Evolutionary conservation across 1,284 basidiomycete genomes (phyloP), one percentile per base, ranked within the genome.

Genomic region (Pseudozyma pruni): DNA sequence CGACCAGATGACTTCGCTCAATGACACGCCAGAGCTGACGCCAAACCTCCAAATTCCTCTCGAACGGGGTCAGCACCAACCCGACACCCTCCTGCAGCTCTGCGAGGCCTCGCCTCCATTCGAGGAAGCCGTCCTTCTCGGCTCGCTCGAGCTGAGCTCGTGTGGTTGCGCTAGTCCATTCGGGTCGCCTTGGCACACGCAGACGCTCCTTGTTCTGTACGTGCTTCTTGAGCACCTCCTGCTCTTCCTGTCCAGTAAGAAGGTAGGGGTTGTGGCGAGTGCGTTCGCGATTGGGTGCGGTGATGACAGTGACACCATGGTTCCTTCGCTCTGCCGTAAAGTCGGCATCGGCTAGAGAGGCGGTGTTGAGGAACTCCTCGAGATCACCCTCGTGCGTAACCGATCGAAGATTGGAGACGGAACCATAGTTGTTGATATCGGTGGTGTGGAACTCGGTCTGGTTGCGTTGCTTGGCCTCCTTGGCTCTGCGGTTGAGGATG

Each of bases 251-350:
- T 17, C 90, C 89, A 4, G 88, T 89, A 39, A 97, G 87, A 37
- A 98, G 87, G 83, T 91, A 93, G 0, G 95, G 93, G 83, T 98
- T 98, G 59, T 90, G 70, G 23, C 72, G 64, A 32, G 54, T 63
- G 19, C 69, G 50, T 38, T 71, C 68, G 40, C 58, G 56, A 43
- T 57, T 62, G 37, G 85, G 86, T 89, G 76, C 87, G 60, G 90
- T 89, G 53, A 98, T 89, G 57, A 99, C 91, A 78, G 92, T 92
- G 66, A 96, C 88, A 38, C 67, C 67, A 16, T 22, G 35, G 84
- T 94, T 98, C 55, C 93, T 87, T 49, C 93, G 88, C 83, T 98
- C 96, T 91, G 81, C 96, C n/a, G 93, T 94, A 80, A 99, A 99
- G 78, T 99, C 93, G 14, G 90, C 90, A 50, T 92, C 95, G 19